Conservation (phyloP, 306 rosid species). For the Hylodesmum podocarpum region DNA sequence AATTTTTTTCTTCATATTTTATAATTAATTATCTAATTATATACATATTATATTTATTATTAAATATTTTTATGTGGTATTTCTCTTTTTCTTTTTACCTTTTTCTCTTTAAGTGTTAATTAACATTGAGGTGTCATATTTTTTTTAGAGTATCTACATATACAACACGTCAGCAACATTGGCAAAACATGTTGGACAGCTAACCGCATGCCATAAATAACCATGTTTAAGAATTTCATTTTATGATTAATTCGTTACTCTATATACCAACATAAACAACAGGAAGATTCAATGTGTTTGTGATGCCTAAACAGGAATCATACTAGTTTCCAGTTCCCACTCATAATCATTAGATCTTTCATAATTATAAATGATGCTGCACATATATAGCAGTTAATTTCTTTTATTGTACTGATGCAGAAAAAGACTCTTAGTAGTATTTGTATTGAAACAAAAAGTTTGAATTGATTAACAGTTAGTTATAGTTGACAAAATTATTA, state of each 20-base stretch:
- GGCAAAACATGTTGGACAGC: neutral
- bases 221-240: neutral
- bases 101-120: too few relatives aligned
- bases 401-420: neutral
- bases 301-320: neutral
- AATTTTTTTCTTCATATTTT: too few relatives aligned
- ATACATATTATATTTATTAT: too few relatives aligned
- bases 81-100: too few relatives aligned
- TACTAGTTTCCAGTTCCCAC: neutral
- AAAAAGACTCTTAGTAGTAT: neutral
- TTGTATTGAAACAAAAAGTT: neutral
- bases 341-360: neutral
- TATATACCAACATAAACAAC: neutral
- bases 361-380: slow-evolving; percentile 10
- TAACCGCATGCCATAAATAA: neutral
- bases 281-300: neutral
- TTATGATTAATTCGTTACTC: neutral
- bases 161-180: neutral
- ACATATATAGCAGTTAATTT: neutral
- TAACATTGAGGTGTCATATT: too few relatives aligned
- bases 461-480: slow-evolving; percentile 30
- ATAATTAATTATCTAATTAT: too few relatives aligned
- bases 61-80: too few relatives aligned
- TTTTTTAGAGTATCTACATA: too few relatives aligned
- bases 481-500: slow-evolving; percentile 36